These are phyloP conservation scores for Pseudoperonospora humuli DNA, from an alignment of 352 stramenopile genomes.

Conservation along the genomic window DNA sequence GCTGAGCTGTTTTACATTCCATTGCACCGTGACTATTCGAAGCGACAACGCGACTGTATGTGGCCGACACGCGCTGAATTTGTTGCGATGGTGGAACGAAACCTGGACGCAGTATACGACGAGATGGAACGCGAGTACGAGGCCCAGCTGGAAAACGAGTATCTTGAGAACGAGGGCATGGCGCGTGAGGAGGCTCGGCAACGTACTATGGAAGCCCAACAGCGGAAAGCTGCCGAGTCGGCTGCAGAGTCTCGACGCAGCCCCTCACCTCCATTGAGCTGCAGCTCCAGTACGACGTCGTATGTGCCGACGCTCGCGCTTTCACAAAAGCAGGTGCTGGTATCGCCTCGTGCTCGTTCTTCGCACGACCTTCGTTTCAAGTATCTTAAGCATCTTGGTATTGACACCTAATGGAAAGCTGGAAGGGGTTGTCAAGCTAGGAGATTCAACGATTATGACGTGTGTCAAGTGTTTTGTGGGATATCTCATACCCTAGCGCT, in stretches of 20 bases:
- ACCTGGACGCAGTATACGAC: conserved; percentile 79
- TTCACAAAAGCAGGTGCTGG: conserved; percentile 58
- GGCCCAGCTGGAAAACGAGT: conserved; percentile 52
- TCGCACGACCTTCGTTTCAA: conserved; percentile 80
- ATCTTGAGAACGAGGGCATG: conserved; percentile 67
- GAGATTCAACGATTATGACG: no score
- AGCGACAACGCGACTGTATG: conserved; percentile 80
- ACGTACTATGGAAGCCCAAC: conserved; percentile 32
- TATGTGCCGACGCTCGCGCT: conserved; percentile 39
- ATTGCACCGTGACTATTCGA: conserved; percentile 76
- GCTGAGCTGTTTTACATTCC: conserved; percentile 85
- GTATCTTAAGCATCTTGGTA: conserved; percentile 83
- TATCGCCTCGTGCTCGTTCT: conserved; percentile 61
- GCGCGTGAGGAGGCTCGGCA: conserved; percentile 53
- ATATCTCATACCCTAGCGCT: no score
- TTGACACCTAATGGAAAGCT: conserved; percentile 39
- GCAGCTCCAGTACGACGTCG: conserved; percentile 22
- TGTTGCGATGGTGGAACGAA: conserved; percentile 83
- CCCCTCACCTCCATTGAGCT: conserved; percentile 30
- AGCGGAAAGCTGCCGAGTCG: conserved; percentile 16
- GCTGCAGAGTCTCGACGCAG: conserved; percentile 13
- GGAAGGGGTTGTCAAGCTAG: no score
- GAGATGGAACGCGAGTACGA: conserved; percentile 86
- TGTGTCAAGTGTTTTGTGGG: no score
- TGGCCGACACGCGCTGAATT: conserved; percentile 81